phyloP scores from a whole-genome alignment of 1,284 basidiomycete species.

The Rhizoctonia solani region DNA sequence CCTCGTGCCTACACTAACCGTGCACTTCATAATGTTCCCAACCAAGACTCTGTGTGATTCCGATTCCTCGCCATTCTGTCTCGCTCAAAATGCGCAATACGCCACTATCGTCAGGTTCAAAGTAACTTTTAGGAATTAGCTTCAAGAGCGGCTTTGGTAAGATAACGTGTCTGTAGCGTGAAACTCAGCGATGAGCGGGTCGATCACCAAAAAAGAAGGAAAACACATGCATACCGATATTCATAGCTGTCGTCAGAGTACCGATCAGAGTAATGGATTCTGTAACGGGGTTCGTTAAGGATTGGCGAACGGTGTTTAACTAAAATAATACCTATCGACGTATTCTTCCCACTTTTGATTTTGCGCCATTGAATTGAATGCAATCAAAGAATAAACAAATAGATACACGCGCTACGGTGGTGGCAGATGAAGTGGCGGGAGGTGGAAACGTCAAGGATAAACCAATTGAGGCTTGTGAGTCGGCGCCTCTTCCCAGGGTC shows the following conservation, averaged over 20 bases:
- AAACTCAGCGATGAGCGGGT: neutral
- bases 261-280: constrained; percentile 82
- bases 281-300: constrained; percentile 43
- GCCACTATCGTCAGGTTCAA: constrained; percentile 63
- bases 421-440: constrained; percentile 6
- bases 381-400: too few species aligned
- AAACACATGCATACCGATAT: constrained; percentile 40
- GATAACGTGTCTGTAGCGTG: constrained; percentile 73
- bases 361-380: constrained; percentile 25
- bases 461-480: constrained; percentile 22
- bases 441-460: neutral
- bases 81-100: constrained; percentile 83
- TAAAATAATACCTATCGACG: constrained; percentile 58
- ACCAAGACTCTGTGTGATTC: constrained; percentile 92
- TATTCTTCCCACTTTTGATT: constrained; percentile 45
- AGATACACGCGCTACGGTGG: neutral
- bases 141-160: constrained; percentile 87
- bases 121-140: constrained; percentile 82
- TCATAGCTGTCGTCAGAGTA: constrained; percentile 82
- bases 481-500: constrained; percentile 16
- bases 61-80: constrained; percentile 92
- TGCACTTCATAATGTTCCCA: constrained; percentile 99
- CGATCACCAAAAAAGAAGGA: neutral
- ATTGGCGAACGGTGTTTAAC: constrained; percentile 32
- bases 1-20: constrained; percentile 57